Percentiles rank a stretch among this genome's conserved stretches.
phyloP scores from a whole-genome alignment of 108 stramenopile genomes.

The Cyclostephanos invisitatus region DNA sequence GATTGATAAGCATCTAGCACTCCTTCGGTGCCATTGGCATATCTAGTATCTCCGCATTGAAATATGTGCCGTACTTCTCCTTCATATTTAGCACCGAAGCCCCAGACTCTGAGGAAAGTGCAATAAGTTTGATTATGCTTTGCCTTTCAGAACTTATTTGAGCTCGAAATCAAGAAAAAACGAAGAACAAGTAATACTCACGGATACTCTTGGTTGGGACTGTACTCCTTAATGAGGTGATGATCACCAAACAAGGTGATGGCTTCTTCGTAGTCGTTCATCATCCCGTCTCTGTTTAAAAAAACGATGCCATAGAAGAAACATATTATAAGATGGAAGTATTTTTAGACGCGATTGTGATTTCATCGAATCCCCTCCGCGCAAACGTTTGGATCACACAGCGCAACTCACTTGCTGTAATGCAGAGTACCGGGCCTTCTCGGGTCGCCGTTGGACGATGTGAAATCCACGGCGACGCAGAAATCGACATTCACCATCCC shows the following conservation, averaged over 20 bases:
- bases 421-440: constrained; percentile 58
- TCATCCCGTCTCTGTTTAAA: constrained; percentile 45
- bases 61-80: constrained; percentile 56
- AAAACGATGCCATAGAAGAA: too few species aligned
- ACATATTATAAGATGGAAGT: background rate
- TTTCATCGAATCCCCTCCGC: background rate
- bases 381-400: background rate
- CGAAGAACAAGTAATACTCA: constrained; percentile 2
- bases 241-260: constrained; percentile 71
- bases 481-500: constrained; percentile 59
- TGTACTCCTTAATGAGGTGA: constrained; percentile 69
- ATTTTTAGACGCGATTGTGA: constrained; percentile 7
- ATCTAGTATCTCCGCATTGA: constrained; percentile 45
- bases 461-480: constrained; percentile 81
- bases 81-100: constrained; percentile 86
- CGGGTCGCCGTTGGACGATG: constrained; percentile 58
- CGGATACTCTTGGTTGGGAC: constrained; percentile 61
- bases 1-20: constrained; percentile 71
- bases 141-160: background rate
- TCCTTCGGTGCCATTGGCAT: constrained; percentile 64
- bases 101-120: constrained; percentile 56
- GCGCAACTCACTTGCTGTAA: constrained; percentile 31
- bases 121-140: background rate
- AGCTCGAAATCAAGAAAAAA: background rate
- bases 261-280: constrained; percentile 76